Conservation (phyloP, 2,329 filamentous ascomycete genomes). For the Emmonsiellopsis sp. region DNA sequence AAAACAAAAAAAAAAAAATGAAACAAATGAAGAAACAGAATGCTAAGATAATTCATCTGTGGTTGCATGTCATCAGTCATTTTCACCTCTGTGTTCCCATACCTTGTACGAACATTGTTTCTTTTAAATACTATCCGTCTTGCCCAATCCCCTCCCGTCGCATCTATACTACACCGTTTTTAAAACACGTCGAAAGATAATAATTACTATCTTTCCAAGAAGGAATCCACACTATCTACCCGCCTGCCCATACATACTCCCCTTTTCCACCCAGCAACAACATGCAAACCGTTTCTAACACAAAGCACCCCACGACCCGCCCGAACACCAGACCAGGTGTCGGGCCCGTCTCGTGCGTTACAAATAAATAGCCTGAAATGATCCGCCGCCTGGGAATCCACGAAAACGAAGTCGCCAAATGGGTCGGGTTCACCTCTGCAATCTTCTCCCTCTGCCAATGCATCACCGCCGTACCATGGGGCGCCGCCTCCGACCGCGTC, state of each 20-base stretch:
- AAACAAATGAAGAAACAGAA: background rate
- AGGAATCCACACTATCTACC: no score
- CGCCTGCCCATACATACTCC: no score
- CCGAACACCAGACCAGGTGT: no score
- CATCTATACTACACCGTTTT: background rate
- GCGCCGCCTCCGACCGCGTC: slow-evolving; percentile 64
- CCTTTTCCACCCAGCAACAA: no score
- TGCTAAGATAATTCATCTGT: slow-evolving; percentile 9
- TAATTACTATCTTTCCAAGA: no score
- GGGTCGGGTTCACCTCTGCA: slow-evolving; percentile 67
- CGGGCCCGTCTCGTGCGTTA: no score
- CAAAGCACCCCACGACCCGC: no score
- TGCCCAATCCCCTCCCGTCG: background rate
- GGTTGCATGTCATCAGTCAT: slow-evolving; percentile 29
- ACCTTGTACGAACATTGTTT: slow-evolving; percentile 32
- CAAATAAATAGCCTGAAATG: slow-evolving; percentile 59
- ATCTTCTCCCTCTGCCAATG: slow-evolving; percentile 66
- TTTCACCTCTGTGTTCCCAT: slow-evolving; percentile 61
- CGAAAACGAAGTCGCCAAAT: slow-evolving; percentile 61
- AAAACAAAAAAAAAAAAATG: background rate
- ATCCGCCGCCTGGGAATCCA: slow-evolving; percentile 67
- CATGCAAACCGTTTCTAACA: no score
- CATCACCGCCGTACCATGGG: slow-evolving; percentile 64
- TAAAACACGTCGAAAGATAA: no score
- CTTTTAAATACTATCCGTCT: slow-evolving; percentile 1